A percentile compares a stretch with the other conserved stretches of the same genome.
phyloP scores from a whole-genome alignment of 306 rosid species.

The Dalbergia cochinchinensis region DNA sequence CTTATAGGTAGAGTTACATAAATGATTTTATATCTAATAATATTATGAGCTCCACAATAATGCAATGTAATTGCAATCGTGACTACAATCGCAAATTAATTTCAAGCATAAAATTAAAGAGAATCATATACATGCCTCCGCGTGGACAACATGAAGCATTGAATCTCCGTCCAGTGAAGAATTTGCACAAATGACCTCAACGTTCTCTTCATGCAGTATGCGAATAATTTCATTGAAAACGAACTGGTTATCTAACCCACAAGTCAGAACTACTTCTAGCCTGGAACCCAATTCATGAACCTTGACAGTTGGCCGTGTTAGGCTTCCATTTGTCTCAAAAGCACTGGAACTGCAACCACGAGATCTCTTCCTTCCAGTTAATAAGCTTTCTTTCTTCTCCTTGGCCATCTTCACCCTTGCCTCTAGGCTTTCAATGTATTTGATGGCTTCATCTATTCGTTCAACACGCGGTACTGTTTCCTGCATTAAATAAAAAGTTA shows the following conservation, averaged over 20 bases:
- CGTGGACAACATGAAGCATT: conserved; percentile 52
- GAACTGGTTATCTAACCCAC: conserved; percentile 55
- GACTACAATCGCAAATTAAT: too few species aligned
- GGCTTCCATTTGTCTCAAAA: conserved; percentile 26
- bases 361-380: conserved; percentile 43
- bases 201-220: conserved; percentile 61
- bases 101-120: too few species aligned
- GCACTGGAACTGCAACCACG: not conserved
- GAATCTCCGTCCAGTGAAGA: conserved; percentile 54
- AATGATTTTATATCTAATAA: too few species aligned
- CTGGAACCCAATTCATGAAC: conserved; percentile 64
- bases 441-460: conserved; percentile 64
- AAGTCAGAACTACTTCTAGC: conserved; percentile 58
- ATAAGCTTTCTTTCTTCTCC: conserved; percentile 55
- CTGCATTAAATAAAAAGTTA: conserved; percentile 39
- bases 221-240: conserved; percentile 64
- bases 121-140: conserved; percentile 53
- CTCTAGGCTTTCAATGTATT: conserved; percentile 59
- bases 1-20: too few species aligned
- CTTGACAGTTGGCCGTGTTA: conserved; percentile 57
- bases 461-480: conserved; percentile 52
- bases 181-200: conserved; percentile 50
- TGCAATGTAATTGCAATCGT: too few species aligned
- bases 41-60: too few species aligned
- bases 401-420: conserved; percentile 45